Evolutionary conservation across 2,329 filamentous ascomycete genomes (phyloP).

Genomic region (Hypomyces rosellus): DNA sequence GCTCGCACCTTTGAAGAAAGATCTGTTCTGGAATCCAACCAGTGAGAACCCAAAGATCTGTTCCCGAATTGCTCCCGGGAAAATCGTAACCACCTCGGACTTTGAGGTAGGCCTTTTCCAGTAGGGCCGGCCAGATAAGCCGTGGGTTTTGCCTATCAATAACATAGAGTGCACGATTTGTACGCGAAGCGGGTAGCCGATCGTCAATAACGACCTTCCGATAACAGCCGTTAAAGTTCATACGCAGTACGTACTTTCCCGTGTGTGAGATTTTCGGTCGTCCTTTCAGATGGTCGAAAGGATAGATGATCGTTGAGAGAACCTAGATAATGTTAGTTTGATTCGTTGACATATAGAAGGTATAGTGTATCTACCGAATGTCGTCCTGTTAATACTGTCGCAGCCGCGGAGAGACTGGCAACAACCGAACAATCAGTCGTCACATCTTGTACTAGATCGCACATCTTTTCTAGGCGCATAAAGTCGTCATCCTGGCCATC

Average conservation of each 20-base stretch:
- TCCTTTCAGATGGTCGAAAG: slow-evolving; percentile 55
- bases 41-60: slow-evolving; percentile 85
- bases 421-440: slow-evolving; percentile 97
- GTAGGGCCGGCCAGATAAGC: slow-evolving; percentile 84
- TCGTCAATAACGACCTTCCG: slow-evolving; percentile 86
- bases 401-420: slow-evolving; percentile 81
- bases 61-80: slow-evolving; percentile 93
- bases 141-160: slow-evolving; percentile 74
- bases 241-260: slow-evolving; percentile 85
- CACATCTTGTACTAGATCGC: slow-evolving; percentile 90
- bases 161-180: slow-evolving; percentile 73
- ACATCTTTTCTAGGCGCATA: slow-evolving; percentile 52
- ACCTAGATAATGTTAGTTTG: slow-evolving; percentile 43
- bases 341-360: not conserved
- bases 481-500: slow-evolving; percentile 26
- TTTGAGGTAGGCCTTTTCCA: slow-evolving; percentile 96
- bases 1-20: slow-evolving; percentile 65
- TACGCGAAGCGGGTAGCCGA: slow-evolving; percentile 70
- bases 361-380: slow-evolving; percentile 49
- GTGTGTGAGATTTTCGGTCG: slow-evolving; percentile 62
- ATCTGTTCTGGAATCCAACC: slow-evolving; percentile 97
- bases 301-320: slow-evolving; percentile 66
- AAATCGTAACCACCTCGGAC: slow-evolving; percentile 95
- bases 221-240: slow-evolving; percentile 94
- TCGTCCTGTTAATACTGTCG: slow-evolving; percentile 62